These are phyloP conservation scores for Colletotrichum lentis DNA, from an alignment of 2,329 filamentous ascomycete genomes.

Conservation along the genomic window DNA sequence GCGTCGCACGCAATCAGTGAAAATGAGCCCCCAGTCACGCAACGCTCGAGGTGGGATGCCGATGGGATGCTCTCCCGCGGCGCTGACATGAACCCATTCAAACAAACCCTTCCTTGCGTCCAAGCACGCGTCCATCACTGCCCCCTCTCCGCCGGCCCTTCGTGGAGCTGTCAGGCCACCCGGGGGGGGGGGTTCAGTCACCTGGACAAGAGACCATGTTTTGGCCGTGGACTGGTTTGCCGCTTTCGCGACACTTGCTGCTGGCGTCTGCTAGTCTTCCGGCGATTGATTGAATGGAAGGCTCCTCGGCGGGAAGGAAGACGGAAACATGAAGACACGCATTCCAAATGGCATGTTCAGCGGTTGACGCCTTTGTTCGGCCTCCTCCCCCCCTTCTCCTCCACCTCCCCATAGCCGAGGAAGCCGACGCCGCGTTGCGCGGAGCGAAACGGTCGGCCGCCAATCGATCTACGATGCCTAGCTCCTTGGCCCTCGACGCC, in stretches of 20 bases:
- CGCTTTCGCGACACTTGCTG: too few species aligned
- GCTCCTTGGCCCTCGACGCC: slow-evolving; percentile 33
- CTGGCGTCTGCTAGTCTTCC: not conserved
- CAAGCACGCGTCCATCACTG: slow-evolving; percentile 17
- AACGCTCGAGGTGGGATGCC: not conserved
- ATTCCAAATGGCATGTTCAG: not conserved
- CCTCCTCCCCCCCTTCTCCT: not conserved
- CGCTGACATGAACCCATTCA: slow-evolving; percentile 20
- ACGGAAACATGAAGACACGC: too few species aligned
- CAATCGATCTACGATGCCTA: slow-evolving; percentile 25
- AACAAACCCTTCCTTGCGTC: too few species aligned
- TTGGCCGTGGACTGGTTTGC: too few species aligned
- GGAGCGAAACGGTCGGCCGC: not conserved
- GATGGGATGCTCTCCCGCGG: slow-evolving; percentile 24
- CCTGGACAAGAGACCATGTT: slow-evolving; percentile 8
- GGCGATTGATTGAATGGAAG: not conserved
- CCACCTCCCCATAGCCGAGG: slow-evolving; percentile 7
- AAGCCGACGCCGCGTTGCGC: slow-evolving; percentile 6
- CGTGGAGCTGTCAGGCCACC: slow-evolving; percentile 24
- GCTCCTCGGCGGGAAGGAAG: slow-evolving; percentile 21
- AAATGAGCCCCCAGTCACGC: slow-evolving; percentile 2
- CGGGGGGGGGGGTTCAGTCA: not conserved
- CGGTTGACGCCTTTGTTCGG: not conserved
- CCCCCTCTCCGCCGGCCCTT: slow-evolving; percentile 10
- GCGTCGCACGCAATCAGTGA: slow-evolving; percentile 15